Base-by-base conservation (phyloP, 345 rosid species). In the Arabidopsis arenosa region DNA sequence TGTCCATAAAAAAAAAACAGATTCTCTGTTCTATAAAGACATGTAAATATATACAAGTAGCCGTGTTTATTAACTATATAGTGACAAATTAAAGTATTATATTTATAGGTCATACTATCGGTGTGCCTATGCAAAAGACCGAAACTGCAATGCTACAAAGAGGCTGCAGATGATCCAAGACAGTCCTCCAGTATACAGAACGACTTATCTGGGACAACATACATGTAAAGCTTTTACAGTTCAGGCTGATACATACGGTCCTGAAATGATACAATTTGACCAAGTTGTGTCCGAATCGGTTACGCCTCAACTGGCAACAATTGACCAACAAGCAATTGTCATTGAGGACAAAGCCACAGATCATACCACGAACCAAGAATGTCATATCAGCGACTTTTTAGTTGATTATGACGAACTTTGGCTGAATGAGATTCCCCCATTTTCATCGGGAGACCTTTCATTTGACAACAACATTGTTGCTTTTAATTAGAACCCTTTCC, bases 61-160 rank as follows among this genome's bases (percentile, higher is more conserved):
- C 21, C 1, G 0, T 18, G 21, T 18, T 18, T 18, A 0, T 18
- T 18, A 0, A 0, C 21, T 18, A 18, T 1, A 18, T 18, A 18
- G 21, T 1, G 21, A 18, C 21, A 18, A 18, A 18, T 18, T 1
- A 18, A 33, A 11, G 45, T 41, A 28, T 4, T 12, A 6, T 70
- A 1, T 41, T 53, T 21, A 5, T 36, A 85, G 88, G 85, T 69
- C 55, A 68, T 83, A 85, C 72, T 85, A 37, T 18, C 75, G 86
- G 10, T 85, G 89, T 68, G 68, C 81, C 1, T 79, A 85, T 82
- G 75, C 70, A 57, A 9, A 8, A 37, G 89, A 81, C n/a, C 76
- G 51, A 35, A 68, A 79, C 18, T 85, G 89, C 52, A 70, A 41
- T 32, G 89, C 86, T 49, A 78, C 68, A 13, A 85, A 85, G 36